A percentile compares a stretch with the other conserved stretches of the same genome.
phyloP scores from a whole-genome alignment of 1,284 basidiomycete species.

The Stygiomarasmius scandens region DNA sequence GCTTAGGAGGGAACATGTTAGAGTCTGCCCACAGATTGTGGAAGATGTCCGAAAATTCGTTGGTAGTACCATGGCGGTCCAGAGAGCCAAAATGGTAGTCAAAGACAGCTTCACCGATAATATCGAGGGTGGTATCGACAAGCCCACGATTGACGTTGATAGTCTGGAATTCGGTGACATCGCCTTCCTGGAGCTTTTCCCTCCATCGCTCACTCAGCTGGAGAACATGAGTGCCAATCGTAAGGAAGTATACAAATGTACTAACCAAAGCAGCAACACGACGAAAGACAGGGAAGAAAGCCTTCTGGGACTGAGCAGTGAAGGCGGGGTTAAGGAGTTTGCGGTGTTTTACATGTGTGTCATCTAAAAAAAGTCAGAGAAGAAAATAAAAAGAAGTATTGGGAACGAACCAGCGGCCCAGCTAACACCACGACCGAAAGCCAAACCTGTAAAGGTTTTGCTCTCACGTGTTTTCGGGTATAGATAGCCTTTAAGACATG shows the following conservation, averaged over 20 bases:
- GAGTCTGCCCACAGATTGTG: constrained; percentile 10
- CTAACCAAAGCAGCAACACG: constrained; percentile 6
- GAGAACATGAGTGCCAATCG: background rate
- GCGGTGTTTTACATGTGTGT: constrained; percentile 6
- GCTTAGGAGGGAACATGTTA: constrained; percentile 5
- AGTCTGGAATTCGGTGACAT: constrained; percentile 1
- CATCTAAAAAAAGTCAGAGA: background rate
- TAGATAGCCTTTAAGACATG: constrained; percentile 1
- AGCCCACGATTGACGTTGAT: constrained; percentile 6
- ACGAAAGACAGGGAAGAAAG: constrained; percentile 8
- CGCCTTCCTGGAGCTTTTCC: background rate
- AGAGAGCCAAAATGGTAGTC: constrained; percentile 10
- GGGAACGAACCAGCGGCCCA: constrained; percentile 8
- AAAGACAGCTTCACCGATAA: constrained; percentile 10
- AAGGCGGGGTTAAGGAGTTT: constrained; percentile 10
- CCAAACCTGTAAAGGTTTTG: background rate
- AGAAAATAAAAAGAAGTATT: too few species aligned
- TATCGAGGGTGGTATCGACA: constrained; percentile 7
- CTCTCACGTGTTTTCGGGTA: constrained; percentile 11
- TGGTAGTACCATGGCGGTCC: background rate
- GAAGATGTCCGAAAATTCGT: constrained; percentile 7
- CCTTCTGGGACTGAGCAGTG: constrained; percentile 1
- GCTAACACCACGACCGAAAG: constrained; percentile 4
- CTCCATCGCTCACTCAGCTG: background rate
- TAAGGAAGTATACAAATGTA: background rate